These are phyloP conservation scores for Tolypocladium cylindrosporum DNA, from an alignment of 2,329 filamentous ascomycete genomes.

Conservation along the genomic window DNA sequence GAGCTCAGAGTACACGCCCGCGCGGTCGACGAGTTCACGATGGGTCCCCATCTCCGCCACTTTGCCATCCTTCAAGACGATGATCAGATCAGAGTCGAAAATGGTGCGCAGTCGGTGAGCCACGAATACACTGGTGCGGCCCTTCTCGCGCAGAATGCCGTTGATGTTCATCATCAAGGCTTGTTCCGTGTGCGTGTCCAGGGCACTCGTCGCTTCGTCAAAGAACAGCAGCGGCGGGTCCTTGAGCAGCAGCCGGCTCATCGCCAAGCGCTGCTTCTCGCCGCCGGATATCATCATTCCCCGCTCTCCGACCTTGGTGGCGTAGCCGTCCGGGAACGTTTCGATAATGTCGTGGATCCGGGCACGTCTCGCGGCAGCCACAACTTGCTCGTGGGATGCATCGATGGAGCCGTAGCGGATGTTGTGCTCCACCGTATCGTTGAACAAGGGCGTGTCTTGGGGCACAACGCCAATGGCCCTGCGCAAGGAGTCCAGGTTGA, in stretches of 20 bases:
- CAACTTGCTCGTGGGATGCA: constrained; percentile 62
- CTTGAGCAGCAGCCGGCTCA: constrained; percentile 76
- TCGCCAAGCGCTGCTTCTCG: constrained; percentile 84
- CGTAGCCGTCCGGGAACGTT: constrained; percentile 76
- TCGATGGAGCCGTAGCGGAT: constrained; percentile 83
- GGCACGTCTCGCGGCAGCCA: constrained; percentile 70
- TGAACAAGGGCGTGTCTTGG: constrained; percentile 94
- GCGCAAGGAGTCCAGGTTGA: constrained; percentile 73
- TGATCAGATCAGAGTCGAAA: constrained; percentile 85
- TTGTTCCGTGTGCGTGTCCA: constrained; percentile 91
- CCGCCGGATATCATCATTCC: constrained; percentile 96
- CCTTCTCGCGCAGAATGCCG: constrained; percentile 79
- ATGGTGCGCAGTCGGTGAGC: constrained; percentile 89
- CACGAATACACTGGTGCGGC: constrained; percentile 85
- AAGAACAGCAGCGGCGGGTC: constrained; percentile 88
- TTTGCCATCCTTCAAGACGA: constrained; percentile 72
- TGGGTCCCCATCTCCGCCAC: constrained; percentile 91
- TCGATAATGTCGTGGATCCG: constrained; percentile 76
- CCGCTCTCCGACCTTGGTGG: constrained; percentile 84
- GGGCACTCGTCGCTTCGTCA: constrained; percentile 84
- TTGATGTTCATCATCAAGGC: constrained; percentile 88
- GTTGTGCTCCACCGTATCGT: constrained; percentile 92
- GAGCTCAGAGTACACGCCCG: constrained; percentile 76
- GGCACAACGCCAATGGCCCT: constrained; percentile 88
- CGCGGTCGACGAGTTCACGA: constrained; percentile 66